phyloP scores from a whole-genome alignment of 257 asterid genomes.

The Echites panduratus region DNA sequence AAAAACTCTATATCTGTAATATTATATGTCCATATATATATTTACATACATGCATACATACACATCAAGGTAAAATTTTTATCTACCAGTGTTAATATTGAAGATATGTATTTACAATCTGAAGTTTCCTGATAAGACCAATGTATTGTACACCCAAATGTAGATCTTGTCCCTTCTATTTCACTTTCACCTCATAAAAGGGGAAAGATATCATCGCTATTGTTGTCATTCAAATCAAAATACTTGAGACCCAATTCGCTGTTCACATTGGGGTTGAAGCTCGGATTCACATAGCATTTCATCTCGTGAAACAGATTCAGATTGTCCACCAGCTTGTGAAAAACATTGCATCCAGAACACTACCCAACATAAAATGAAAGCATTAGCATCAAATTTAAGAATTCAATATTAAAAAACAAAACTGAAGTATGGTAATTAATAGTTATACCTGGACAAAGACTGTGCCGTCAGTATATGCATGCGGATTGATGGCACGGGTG shows the following conservation, averaged over 20 bases:
- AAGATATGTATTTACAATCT: slow-evolving; percentile 13
- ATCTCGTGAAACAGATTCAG: slow-evolving; percentile 81
- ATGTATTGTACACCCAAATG: slow-evolving; percentile 35
- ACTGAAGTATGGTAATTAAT: background rate
- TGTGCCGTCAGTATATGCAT: slow-evolving; percentile 96
- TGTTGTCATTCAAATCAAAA: slow-evolving; percentile 53
- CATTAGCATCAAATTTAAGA: slow-evolving; percentile 1
- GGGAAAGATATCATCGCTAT: slow-evolving; percentile 40
- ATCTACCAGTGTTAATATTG: background rate
- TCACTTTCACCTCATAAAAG: slow-evolving; percentile 44
- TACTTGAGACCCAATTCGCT: slow-evolving; percentile 42
- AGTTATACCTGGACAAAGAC: slow-evolving; percentile 84
- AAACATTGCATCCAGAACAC: slow-evolving; percentile 98
- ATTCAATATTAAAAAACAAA: background rate
- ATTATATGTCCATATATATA: too few relatives aligned
- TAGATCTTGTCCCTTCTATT: background rate
- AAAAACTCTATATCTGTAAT: too few relatives aligned
- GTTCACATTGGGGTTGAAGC: slow-evolving; percentile 66
- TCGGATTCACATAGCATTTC: slow-evolving; percentile 84
- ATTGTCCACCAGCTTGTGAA: slow-evolving; percentile 93
- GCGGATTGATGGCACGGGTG: slow-evolving; percentile 96
- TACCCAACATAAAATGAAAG: slow-evolving; percentile 15
- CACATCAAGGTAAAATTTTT: background rate
- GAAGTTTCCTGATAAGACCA: background rate
- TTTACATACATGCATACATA: background rate